A percentile compares a stretch with the other conserved stretches of the same genome.
Evolutionary conservation across 2,329 filamentous ascomycete genomes (phyloP).

Genomic region (Chaetomium olivaceum): DNA sequence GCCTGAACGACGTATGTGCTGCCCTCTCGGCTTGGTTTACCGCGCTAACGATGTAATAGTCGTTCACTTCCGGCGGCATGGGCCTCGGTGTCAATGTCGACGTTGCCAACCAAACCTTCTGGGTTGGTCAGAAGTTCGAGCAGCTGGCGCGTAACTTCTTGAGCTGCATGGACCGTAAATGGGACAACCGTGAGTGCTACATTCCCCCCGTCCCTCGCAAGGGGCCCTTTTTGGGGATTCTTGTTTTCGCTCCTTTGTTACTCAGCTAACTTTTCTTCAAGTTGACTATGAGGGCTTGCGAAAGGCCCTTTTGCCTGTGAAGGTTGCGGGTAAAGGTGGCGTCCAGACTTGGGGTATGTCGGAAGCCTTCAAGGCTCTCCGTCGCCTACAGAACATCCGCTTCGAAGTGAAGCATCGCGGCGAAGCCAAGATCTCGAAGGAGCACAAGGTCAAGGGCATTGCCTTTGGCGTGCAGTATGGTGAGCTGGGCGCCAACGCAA

Average conservation of each 20-base stretch:
- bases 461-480: slow-evolving; percentile 49
- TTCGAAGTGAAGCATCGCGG: slow-evolving; percentile 59
- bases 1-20: slow-evolving; percentile 61
- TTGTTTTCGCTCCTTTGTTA: not conserved
- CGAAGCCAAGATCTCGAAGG: slow-evolving; percentile 45
- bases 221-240: not conserved
- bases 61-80: slow-evolving; percentile 48
- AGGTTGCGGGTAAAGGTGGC: slow-evolving; percentile 15
- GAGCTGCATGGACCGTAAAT: slow-evolving; percentile 31
- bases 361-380: slow-evolving; percentile 56
- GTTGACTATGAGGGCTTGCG: slow-evolving; percentile 39
- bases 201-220: not conserved
- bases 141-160: slow-evolving; percentile 40
- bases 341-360: slow-evolving; percentile 41
- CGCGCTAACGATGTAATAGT: slow-evolving; percentile 37
- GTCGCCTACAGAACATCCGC: slow-evolving; percentile 55
- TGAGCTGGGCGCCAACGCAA: slow-evolving; percentile 49
- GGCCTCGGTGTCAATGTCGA: slow-evolving; percentile 84
- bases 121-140: slow-evolving; percentile 52
- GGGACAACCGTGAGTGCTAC: slow-evolving; percentile 32
- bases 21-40: slow-evolving; percentile 27
- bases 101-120: slow-evolving; percentile 90
- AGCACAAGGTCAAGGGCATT: slow-evolving; percentile 56
- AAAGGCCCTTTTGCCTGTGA: slow-evolving; percentile 41
- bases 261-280: slow-evolving; percentile 16